Conservation (phyloP, 306 rosid species). For the Albizia julibrissin region DNA sequence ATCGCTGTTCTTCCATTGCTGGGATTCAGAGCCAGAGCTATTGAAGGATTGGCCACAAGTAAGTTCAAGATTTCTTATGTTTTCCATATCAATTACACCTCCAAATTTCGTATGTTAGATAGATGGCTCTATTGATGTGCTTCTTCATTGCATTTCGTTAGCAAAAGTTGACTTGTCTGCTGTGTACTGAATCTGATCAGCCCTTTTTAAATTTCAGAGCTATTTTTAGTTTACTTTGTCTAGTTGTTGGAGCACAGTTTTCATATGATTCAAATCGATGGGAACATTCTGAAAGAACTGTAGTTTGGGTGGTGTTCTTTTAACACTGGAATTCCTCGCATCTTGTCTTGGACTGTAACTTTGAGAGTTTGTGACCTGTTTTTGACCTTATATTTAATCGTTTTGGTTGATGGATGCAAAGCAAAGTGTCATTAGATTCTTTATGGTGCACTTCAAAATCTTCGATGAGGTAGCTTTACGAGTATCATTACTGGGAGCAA, state of each 20-base stretch:
- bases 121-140: not conserved
- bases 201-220: not conserved
- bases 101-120: not conserved
- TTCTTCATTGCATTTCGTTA: not conserved
- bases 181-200: not conserved
- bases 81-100: not conserved
- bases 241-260: not conserved
- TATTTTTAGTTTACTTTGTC: not conserved
- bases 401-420: not conserved
- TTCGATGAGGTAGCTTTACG: not conserved
- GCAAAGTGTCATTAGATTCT: not conserved
- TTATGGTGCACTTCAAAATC: not conserved
- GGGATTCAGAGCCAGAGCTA: conserved; percentile 60
- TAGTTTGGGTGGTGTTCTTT: not conserved
- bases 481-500: not conserved
- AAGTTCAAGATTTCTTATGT: conserved; percentile 22
- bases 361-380: not conserved
- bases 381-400: not conserved
- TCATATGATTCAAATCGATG: not conserved
- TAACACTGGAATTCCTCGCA: not conserved
- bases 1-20: conserved; percentile 68
- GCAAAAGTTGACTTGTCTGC: not conserved
- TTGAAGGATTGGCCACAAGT: conserved; percentile 49
- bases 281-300: not conserved
- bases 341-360: not conserved